Conservation (phyloP, 1,139 yeast genomes). For the Saccharomycopsis hybrid region DNA sequence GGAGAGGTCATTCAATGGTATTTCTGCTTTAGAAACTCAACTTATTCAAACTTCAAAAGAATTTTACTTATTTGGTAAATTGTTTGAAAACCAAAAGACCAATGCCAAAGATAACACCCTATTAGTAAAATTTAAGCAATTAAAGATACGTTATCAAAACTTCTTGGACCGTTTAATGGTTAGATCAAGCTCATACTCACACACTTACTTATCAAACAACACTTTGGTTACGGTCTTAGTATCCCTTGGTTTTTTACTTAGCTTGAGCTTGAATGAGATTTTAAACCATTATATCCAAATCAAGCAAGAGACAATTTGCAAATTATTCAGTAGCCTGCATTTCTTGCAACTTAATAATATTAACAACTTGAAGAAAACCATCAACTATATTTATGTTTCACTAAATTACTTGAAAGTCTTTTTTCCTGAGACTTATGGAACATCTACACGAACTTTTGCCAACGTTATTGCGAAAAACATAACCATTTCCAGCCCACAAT, state of each 20-base stretch:
- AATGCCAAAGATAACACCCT: slow-evolving; percentile 2
- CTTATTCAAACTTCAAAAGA: slow-evolving; percentile 17
- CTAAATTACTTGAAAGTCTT: slow-evolving; percentile 6
- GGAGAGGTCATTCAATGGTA: neutral
- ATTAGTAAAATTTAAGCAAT: neutral
- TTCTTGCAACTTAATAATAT: slow-evolving; percentile 2
- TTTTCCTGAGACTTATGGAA: neutral
- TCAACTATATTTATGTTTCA: slow-evolving; percentile 2
- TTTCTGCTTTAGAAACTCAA: neutral
- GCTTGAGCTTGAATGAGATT: neutral
- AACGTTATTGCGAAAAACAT: neutral
- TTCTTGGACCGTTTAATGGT: slow-evolving; percentile 6
- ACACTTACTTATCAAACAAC: neutral
- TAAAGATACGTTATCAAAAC: neutral
- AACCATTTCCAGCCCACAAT: neutral
- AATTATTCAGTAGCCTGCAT: neutral
- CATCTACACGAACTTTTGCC: neutral
- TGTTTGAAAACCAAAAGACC: neutral
- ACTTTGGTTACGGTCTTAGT: slow-evolving; percentile 3
- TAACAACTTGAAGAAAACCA: neutral
- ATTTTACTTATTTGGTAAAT: slow-evolving; percentile 7
- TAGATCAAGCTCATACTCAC: neutral
- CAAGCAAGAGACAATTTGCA: neutral
- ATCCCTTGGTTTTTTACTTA: neutral
- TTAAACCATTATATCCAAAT: slow-evolving; percentile 3